A percentile compares a stretch with the other conserved stretches of the same genome.
phyloP scores from a whole-genome alignment of 176 grass and related monocot genomes.

The Oryza nivara region DNA sequence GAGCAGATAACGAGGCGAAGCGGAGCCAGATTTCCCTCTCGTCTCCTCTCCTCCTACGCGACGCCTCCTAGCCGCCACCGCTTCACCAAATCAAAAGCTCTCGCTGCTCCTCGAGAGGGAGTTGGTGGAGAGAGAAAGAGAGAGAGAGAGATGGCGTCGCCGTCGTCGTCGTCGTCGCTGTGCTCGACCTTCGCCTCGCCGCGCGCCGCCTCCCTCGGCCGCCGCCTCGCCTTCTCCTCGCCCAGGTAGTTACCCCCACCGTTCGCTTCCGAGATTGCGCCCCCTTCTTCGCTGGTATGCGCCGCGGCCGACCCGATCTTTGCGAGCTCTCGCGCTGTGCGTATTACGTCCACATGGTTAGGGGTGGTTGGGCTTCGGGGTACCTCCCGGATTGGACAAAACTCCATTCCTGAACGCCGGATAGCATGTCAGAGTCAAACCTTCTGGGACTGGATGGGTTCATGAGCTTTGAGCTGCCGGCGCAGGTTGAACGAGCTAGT shows the following conservation, averaged over 20 bases:
- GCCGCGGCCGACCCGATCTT: not conserved
- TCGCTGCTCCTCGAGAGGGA: too few species aligned
- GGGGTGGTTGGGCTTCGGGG: not conserved
- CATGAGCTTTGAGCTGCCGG: not conserved
- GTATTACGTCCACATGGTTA: not conserved
- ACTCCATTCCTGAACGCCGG: not conserved
- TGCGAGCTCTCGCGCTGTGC: not conserved
- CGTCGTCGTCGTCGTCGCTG: constrained; percentile 49
- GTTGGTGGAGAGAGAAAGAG: too few species aligned
- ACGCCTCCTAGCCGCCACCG: not conserved
- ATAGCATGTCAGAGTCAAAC: not conserved
- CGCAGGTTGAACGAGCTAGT: not conserved
- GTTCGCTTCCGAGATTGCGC: too few species aligned
- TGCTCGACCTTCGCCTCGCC: constrained; percentile 59
- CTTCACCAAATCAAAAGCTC: constrained; percentile 13
- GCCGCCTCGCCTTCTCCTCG: constrained; percentile 32
- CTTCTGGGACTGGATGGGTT: not conserved
- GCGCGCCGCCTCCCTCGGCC: constrained; percentile 37
- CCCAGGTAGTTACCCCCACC: constrained; percentile 21
- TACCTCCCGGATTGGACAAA: not conserved
- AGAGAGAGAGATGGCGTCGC: constrained; percentile 44
- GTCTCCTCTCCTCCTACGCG: not conserved
- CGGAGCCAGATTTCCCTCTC: not conserved
- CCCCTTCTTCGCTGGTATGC: not conserved
- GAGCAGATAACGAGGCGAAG: too few species aligned